phyloP scores from a whole-genome alignment of 1,284 basidiomycete species.

The Rhodotorula sp. region DNA sequence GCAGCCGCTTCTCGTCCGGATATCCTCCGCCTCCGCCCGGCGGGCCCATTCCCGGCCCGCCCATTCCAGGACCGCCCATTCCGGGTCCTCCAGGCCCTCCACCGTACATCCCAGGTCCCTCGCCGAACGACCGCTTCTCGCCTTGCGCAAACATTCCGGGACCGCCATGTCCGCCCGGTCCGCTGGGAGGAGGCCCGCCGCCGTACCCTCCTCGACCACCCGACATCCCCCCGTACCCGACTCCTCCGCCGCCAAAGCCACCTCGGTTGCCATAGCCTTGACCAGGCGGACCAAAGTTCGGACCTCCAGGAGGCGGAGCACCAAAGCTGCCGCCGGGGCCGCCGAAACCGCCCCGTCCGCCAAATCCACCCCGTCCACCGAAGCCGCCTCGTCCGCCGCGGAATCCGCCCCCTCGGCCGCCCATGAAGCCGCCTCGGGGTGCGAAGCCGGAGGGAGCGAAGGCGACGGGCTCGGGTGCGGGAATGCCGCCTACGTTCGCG shows the following conservation, averaged over 20 bases:
- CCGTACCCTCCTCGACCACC: constrained; percentile 3
- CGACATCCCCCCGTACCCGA: constrained; percentile 11
- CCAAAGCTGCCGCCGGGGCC: constrained; percentile 7
- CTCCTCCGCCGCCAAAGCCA: constrained; percentile 3
- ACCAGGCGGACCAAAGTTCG: neutral
- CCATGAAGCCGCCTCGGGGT: constrained; percentile 28
- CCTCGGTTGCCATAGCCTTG: neutral
- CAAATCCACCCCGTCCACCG: constrained; percentile 55
- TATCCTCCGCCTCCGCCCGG: constrained; percentile 16
- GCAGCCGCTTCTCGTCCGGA: constrained; percentile 26
- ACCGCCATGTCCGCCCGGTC: neutral
- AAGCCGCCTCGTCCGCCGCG: constrained; percentile 52
- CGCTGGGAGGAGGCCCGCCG: constrained; percentile 1
- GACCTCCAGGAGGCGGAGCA: constrained; percentile 6
- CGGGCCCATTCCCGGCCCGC: neutral
- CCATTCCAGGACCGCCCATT: too few relatives aligned
- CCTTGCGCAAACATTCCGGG: neutral
- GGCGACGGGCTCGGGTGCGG: constrained; percentile 48
- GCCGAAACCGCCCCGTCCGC: constrained; percentile 61
- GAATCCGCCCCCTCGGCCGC: constrained; percentile 6
- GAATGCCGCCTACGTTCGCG: constrained; percentile 46
- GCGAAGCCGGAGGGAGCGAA: constrained; percentile 48
- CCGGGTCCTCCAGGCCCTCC: too few relatives aligned
- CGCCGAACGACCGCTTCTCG: constrained; percentile 7
- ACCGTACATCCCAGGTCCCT: neutral